A percentile compares a stretch with the other conserved stretches of the same genome.
These are phyloP conservation scores for Gigaspora rosea DNA, from an alignment of 192 early-diverging fungal species.

Conservation along the genomic window DNA sequence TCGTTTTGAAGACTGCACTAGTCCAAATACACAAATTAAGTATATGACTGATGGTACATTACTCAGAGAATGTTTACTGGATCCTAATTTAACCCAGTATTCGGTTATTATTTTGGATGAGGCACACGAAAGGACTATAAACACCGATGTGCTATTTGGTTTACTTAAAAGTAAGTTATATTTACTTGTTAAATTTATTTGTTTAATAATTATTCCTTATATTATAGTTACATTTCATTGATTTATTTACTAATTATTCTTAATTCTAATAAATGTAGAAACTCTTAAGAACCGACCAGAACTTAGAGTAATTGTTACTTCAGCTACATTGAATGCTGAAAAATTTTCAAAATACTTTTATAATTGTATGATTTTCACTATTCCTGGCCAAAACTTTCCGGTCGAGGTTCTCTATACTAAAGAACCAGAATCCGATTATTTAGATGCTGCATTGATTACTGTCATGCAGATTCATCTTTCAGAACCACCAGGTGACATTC, in stretches of 20 bases:
- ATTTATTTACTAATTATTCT: neutral
- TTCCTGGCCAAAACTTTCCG: conserved; percentile 93
- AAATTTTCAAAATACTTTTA: conserved; percentile 91
- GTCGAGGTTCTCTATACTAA: conserved; percentile 94
- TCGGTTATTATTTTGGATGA: conserved; percentile 96
- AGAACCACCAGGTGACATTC: conserved; percentile 90
- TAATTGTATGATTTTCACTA: conserved; percentile 92
- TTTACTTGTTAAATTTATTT: neutral
- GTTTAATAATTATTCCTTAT: neutral
- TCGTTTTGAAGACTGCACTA: conserved; percentile 98
- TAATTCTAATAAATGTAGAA: conserved; percentile 29
- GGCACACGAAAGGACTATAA: conserved; percentile 96
- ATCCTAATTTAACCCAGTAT: conserved; percentile 81
- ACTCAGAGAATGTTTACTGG: conserved; percentile 87
- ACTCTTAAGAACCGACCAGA: conserved; percentile 80
- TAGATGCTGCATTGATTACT: conserved; percentile 90
- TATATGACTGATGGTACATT: conserved; percentile 99
- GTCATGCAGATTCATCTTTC: conserved; percentile 97
- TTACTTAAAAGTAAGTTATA: conserved; percentile 69
- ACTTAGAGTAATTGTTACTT: conserved; percentile 92
- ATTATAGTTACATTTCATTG: neutral
- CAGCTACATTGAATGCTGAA: conserved; percentile 92
- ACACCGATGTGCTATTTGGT: conserved; percentile 95
- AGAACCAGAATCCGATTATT: conserved; percentile 92
- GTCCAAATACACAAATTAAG: conserved; percentile 86